Percentiles rank a stretch among this genome's conserved stretches.
Evolutionary conservation across 169 alveolate genomes (phyloP).

Genomic region (Plasmodium berghei): DNA sequence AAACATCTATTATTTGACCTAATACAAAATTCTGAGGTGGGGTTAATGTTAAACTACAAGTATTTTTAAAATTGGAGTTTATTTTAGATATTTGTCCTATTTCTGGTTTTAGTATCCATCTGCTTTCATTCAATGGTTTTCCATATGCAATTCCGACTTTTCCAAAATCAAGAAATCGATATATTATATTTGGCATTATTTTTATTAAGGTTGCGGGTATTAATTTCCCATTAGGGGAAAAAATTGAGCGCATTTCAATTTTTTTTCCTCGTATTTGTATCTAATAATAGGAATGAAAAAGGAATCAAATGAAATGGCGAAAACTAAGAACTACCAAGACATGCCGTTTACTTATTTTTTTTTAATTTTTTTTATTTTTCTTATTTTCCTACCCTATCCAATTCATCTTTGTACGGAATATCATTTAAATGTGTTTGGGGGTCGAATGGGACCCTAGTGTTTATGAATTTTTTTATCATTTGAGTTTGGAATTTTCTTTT

Average conservation of each 20-base stretch:
- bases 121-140: constrained; percentile 83
- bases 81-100: constrained; percentile 82
- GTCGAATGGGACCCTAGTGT: constrained; percentile 64
- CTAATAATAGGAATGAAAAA: neutral
- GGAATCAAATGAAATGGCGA: neutral
- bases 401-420: constrained; percentile 72
- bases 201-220: constrained; percentile 74
- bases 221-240: constrained; percentile 62
- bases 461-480: constrained; percentile 54
- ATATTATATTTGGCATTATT: constrained; percentile 74
- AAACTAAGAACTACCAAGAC: neutral
- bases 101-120: constrained; percentile 84
- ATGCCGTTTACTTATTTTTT: neutral
- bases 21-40: constrained; percentile 90
- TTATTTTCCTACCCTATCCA: constrained; percentile 57
- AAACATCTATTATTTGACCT: constrained; percentile 90
- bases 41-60: constrained; percentile 84
- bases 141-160: constrained; percentile 80
- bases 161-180: constrained; percentile 70
- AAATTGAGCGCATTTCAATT: constrained; percentile 66
- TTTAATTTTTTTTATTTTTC: constrained; percentile 11
- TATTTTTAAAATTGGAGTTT: constrained; percentile 79
- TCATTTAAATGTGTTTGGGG: constrained; percentile 73
- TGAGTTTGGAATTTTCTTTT: constrained; percentile 20
- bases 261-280: constrained; percentile 73